These are phyloP conservation scores for Erysimum cheiri DNA, from an alignment of 441 rosid species.

Conservation along the genomic window DNA sequence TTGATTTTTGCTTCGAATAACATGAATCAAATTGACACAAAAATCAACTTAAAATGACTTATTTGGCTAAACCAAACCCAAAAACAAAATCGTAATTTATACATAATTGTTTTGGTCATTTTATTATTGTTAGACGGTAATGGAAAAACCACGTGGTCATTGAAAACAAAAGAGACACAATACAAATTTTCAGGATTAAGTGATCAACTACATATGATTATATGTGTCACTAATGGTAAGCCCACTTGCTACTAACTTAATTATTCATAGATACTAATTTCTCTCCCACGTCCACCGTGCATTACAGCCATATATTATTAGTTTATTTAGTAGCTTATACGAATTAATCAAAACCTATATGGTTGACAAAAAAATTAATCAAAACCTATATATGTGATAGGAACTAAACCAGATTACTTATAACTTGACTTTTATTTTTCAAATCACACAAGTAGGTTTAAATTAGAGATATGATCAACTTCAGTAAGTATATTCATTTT, in stretches of 20 bases:
- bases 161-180: conserved; percentile 24
- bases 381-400: conserved; percentile 25
- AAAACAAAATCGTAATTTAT: neutral
- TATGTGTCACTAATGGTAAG: conserved; percentile 25
- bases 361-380: conserved; percentile 28
- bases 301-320: conserved; percentile 40
- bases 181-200: conserved; percentile 14
- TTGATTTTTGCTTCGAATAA: too few relatives aligned
- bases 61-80: neutral
- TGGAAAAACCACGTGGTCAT: conserved; percentile 24
- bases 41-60: neutral
- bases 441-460: conserved; percentile 25
- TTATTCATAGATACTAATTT: conserved; percentile 30
- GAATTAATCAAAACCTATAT: conserved; percentile 43
- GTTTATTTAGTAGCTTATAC: conserved; percentile 32
- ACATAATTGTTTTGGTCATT: too few relatives aligned
- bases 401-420: conserved; percentile 16
- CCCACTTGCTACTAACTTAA: conserved; percentile 36
- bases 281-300: conserved; percentile 35
- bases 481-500: conserved; percentile 1
- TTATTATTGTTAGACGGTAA: neutral
- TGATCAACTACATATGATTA: conserved; percentile 27
- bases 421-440: conserved; percentile 32
- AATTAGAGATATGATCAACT: conserved; percentile 2
- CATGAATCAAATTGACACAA: too few relatives aligned